Conservation (phyloP, 768 basidiomycete genomes). For the Naematelia aurantialba region DNA sequence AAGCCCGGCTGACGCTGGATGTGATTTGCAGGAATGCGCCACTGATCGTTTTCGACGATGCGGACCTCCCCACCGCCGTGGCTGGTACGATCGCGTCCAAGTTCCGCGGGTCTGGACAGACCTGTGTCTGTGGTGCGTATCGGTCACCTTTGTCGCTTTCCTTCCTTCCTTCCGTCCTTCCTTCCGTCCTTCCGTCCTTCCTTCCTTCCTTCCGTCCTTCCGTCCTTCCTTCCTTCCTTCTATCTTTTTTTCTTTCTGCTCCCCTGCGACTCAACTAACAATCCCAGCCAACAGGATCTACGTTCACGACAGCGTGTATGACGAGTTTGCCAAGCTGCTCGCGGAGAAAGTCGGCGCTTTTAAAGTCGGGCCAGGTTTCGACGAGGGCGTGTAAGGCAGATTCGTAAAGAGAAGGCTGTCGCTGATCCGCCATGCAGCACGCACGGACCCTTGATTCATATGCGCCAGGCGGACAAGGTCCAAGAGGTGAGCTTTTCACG, state of each 20-base stretch:
- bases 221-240: too few relatives aligned
- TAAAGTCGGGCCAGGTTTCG: conserved; percentile 83
- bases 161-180: too few relatives aligned
- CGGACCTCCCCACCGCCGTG: conserved; percentile 86
- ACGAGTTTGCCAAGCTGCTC: conserved; percentile 82
- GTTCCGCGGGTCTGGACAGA: conserved; percentile 49
- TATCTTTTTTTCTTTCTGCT: background rate
- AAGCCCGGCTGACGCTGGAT: too few relatives aligned
- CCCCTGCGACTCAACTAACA: background rate
- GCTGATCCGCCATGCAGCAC: conserved; percentile 53
- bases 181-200: too few relatives aligned
- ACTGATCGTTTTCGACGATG: conserved; percentile 94
- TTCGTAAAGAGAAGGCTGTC: background rate
- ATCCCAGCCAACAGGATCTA: conserved; percentile 70
- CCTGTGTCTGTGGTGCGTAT: conserved; percentile 47
- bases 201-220: too few relatives aligned
- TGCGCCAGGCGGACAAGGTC: conserved; percentile 79
- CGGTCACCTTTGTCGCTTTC: too few relatives aligned
- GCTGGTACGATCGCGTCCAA: conserved; percentile 58
- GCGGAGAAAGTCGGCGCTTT: conserved; percentile 59
- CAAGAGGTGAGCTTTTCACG: conserved; percentile 48
- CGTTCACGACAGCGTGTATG: conserved; percentile 85
- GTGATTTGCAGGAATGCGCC: conserved; percentile 92
- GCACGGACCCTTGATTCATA: conserved; percentile 91
- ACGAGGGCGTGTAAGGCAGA: conserved; percentile 66